Evolutionary conservation across 2,329 filamentous ascomycete species (phyloP).

Genomic region (Aureobasidium sp.): DNA sequence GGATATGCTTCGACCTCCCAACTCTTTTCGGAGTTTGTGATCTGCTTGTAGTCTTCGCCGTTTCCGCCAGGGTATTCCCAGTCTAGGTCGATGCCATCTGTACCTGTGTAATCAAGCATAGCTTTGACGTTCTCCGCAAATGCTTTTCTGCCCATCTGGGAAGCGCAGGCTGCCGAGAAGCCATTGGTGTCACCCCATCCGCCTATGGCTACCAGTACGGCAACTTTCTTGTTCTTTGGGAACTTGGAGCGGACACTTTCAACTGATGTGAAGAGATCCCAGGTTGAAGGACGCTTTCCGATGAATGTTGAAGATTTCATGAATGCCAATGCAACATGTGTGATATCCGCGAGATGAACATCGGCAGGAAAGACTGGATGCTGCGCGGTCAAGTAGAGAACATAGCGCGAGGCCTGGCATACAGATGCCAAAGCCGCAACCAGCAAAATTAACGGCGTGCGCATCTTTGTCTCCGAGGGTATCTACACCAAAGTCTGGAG

Average conservation of each 20-base stretch:
- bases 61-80: conserved; percentile 60
- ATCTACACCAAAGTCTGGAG: background rate
- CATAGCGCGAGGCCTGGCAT: conserved; percentile 1
- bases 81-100: conserved; percentile 60
- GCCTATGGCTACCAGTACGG: conserved; percentile 61
- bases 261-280: conserved; percentile 48
- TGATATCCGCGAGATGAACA: conserved; percentile 35
- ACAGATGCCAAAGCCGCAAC: background rate
- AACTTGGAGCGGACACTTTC: conserved; percentile 41
- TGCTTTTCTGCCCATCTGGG: conserved; percentile 40
- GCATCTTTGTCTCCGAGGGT: background rate
- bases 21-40: conserved; percentile 49
- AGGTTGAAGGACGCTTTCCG: conserved; percentile 26
- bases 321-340: conserved; percentile 51
- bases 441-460: background rate
- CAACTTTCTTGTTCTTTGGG: conserved; percentile 49
- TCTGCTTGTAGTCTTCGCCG: conserved; percentile 57
- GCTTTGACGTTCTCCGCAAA: conserved; percentile 57
- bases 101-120: conserved; percentile 53
- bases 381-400: conserved; percentile 17
- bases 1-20: conserved; percentile 56
- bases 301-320: conserved; percentile 49
- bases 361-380: conserved; percentile 24
- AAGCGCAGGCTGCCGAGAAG: conserved; percentile 49
- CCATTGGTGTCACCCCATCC: conserved; percentile 64